A percentile compares a stretch with the other conserved stretches of the same genome.
phyloP scores from a whole-genome alignment of 495 filamentous ascomycete species.

The Aspergillus cristatus region DNA sequence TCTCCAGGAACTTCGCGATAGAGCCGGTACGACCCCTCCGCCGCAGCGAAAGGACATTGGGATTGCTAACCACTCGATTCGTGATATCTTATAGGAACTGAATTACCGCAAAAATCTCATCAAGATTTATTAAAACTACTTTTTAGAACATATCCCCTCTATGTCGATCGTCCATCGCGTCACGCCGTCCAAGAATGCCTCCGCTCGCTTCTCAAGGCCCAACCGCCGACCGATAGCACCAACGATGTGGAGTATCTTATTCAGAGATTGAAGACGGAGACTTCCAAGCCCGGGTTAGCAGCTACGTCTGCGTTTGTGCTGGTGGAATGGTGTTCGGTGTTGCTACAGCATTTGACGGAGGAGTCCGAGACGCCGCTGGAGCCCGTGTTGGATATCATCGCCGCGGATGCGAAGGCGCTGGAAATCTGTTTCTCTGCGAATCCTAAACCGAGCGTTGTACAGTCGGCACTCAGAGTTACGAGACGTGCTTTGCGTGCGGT shows the following conservation, averaged over 20 bases:
- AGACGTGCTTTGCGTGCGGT: slow-evolving; percentile 63
- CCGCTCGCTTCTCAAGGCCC: slow-evolving; percentile 48
- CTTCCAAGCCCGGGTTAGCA: slow-evolving; percentile 64
- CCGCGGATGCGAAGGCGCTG: slow-evolving; percentile 55
- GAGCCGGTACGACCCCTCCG: slow-evolving; percentile 25
- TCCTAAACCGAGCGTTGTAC: slow-evolving; percentile 47
- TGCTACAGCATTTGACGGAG: slow-evolving; percentile 54
- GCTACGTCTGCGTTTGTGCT: slow-evolving; percentile 78
- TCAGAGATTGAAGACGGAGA: slow-evolving; percentile 49
- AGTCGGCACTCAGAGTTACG: slow-evolving; percentile 61
- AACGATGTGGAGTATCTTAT: slow-evolving; percentile 50
- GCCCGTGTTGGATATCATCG: slow-evolving; percentile 53
- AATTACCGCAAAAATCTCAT: slow-evolving; percentile 25
- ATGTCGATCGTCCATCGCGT: slow-evolving; percentile 75
- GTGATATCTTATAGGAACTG: slow-evolving; percentile 15
- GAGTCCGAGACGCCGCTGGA: slow-evolving; percentile 49
- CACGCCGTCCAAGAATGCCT: slow-evolving; percentile 73
- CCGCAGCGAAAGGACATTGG: neutral
- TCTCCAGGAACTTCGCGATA: slow-evolving; percentile 41
- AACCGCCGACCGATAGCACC: slow-evolving; percentile 34
- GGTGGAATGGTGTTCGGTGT: slow-evolving; percentile 74
- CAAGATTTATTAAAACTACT: slow-evolving; percentile 55
- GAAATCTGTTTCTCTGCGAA: slow-evolving; percentile 64
- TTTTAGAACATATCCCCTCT: slow-evolving; percentile 78
- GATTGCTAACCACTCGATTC: neutral